Evolutionary conservation across 2,329 filamentous ascomycete genomes (phyloP).

Genomic region (Colletotrichum liaoningense): DNA sequence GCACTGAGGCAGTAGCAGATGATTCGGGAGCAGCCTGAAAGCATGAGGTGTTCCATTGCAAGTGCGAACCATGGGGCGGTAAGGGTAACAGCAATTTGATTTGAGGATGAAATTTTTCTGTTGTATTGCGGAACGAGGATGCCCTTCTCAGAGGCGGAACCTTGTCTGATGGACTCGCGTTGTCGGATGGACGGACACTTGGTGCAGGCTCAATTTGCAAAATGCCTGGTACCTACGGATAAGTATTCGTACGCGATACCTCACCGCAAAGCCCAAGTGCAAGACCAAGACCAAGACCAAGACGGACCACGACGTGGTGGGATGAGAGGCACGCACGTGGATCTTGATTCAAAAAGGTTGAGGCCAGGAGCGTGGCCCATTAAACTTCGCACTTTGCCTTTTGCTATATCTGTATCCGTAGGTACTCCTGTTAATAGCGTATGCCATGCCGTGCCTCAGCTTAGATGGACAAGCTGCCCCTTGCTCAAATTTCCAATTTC

Average conservation of each 20-base stretch:
- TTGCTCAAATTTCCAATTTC: not conserved
- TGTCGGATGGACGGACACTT: not conserved
- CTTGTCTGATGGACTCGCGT: not conserved
- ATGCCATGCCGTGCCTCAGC: not conserved
- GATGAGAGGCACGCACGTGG: not conserved
- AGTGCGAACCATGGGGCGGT: not conserved
- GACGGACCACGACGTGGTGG: not conserved
- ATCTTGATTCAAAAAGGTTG: not conserved
- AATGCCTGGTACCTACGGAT: not conserved
- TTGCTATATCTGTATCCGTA: not conserved
- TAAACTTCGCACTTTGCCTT: conserved; percentile 11
- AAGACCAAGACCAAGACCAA: not conserved
- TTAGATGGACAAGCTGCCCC: not conserved
- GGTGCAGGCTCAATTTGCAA: not conserved
- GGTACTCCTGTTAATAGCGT: too few relatives aligned
- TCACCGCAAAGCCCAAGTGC: not conserved
- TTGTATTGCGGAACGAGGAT: conserved; percentile 7
- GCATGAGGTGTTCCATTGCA: not conserved
- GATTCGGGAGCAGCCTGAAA: not conserved
- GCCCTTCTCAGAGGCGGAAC: conserved; percentile 4
- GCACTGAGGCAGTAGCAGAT: not conserved
- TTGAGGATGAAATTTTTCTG: not conserved
- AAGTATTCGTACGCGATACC: not conserved
- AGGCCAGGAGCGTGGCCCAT: conserved; percentile 6
- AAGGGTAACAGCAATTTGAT: not conserved